These are phyloP conservation scores for Edaphochlamys debaryana DNA, from an alignment of 139 green algal genomes.

Conservation along the genomic window DNA sequence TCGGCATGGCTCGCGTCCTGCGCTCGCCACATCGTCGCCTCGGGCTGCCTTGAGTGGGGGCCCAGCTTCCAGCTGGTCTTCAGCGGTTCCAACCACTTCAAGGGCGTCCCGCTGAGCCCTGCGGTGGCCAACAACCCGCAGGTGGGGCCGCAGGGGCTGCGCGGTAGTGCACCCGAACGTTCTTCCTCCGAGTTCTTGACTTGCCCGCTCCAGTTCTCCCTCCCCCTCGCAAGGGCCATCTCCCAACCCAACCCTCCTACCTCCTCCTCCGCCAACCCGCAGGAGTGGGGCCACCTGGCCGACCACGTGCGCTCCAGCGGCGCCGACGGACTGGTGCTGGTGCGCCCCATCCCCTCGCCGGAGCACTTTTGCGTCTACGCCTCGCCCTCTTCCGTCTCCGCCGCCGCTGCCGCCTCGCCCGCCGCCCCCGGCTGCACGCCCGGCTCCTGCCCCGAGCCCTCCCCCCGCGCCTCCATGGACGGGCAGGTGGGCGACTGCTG, in stretches of 20 bases:
- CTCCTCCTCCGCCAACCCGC: not conserved
- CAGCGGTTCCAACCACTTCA: not conserved
- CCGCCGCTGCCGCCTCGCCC: not conserved
- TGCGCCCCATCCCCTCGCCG: constrained; percentile 24
- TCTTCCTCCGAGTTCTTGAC: no score
- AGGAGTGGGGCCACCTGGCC: not conserved
- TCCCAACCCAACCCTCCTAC: no score
- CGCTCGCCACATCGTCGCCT: constrained; percentile 7
- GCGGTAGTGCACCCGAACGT: no score
- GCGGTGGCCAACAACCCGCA: constrained; percentile 24
- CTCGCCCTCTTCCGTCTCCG: not conserved
- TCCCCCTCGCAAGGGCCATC: no score
- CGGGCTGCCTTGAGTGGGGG: not conserved
- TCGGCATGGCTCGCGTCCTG: not conserved
- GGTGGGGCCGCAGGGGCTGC: no score
- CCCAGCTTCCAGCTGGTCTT: constrained; percentile 27
- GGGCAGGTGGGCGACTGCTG: constrained; percentile 25
- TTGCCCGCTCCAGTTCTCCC: no score
- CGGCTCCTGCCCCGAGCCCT: no score
- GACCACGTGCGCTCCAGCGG: not conserved
- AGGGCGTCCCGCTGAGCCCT: not conserved
- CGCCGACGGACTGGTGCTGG: constrained; percentile 32
- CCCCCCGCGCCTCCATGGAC: not conserved
- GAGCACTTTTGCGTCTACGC: constrained; percentile 5
- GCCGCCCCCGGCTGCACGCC: no score